Conservation (phyloP, 805 yeast genomes). For the Millerozyma acaciae region DNA sequence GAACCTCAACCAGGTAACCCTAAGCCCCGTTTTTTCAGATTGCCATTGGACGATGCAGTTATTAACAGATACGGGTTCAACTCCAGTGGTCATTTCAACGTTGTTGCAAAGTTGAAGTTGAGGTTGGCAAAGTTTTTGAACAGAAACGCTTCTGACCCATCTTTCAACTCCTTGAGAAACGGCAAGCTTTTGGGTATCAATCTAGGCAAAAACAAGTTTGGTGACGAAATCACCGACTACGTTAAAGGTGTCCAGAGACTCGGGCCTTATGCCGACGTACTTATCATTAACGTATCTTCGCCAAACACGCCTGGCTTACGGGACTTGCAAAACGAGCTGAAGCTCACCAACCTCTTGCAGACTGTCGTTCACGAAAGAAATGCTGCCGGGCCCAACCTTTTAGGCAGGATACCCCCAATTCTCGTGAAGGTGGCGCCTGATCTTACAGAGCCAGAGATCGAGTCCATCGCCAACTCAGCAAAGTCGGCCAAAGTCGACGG, state of each 20-base stretch:
- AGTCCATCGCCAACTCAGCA: slow-evolving; percentile 78
- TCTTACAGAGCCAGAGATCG: slow-evolving; percentile 73
- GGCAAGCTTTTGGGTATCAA: slow-evolving; percentile 75
- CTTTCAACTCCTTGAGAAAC: slow-evolving; percentile 51
- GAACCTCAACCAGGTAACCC: slow-evolving; percentile 93
- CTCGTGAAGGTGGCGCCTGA: slow-evolving; percentile 94
- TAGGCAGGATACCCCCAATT: slow-evolving; percentile 64
- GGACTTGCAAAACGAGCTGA: slow-evolving; percentile 73
- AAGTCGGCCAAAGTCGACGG: slow-evolving; percentile 80
- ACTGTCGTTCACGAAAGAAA: slow-evolving; percentile 64
- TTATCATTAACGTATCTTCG: slow-evolving; percentile 87
- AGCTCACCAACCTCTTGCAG: slow-evolving; percentile 62
- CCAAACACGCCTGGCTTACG: slow-evolving; percentile 97
- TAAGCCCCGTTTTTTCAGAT: slow-evolving; percentile 84
- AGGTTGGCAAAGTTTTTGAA: slow-evolving; percentile 49
- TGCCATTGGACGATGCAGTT: slow-evolving; percentile 82
- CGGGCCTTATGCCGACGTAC: slow-evolving; percentile 81
- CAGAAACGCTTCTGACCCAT: slow-evolving; percentile 9
- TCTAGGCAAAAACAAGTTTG: slow-evolving; percentile 87
- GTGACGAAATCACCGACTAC: slow-evolving; percentile 87
- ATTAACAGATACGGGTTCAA: slow-evolving; percentile 95
- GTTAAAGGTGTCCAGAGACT: slow-evolving; percentile 77
- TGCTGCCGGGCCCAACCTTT: slow-evolving; percentile 34
- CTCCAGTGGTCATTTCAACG: slow-evolving; percentile 80
- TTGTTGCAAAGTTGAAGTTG: slow-evolving; percentile 59